Percentiles rank a stretch among this genome's conserved stretches.
Evolutionary conservation across 805 yeast species (phyloP).

Genomic region (Barnettozyma populi): DNA sequence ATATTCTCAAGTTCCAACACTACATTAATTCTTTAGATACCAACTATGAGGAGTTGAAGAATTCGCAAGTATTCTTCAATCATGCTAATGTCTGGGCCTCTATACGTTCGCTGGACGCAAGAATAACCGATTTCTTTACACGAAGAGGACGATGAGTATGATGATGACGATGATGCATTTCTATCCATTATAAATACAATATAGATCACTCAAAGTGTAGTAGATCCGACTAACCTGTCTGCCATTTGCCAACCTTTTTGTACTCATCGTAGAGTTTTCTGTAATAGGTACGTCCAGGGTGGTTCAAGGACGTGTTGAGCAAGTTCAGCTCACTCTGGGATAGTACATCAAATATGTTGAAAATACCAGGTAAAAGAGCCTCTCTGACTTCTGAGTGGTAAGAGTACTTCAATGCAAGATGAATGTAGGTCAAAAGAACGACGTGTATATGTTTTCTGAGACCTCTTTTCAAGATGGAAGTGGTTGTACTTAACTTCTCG

Average conservation of each 20-base stretch:
- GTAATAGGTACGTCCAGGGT: conserved; percentile 62
- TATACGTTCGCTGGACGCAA: conserved; percentile 9
- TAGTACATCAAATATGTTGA: conserved; percentile 60
- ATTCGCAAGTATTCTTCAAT: conserved; percentile 14
- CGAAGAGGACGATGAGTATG: not conserved
- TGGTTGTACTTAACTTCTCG: conserved; percentile 44
- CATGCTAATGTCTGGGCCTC: conserved; percentile 13
- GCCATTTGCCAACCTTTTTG: conserved; percentile 76
- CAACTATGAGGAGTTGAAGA: conserved; percentile 6
- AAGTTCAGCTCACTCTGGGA: conserved; percentile 60
- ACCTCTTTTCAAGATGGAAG: conserved; percentile 49
- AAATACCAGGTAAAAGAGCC: conserved; percentile 50
- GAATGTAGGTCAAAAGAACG: conserved; percentile 53
- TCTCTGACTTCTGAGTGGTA: conserved; percentile 43
- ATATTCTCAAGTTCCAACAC: conserved; percentile 60
- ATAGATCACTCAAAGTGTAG: too few species aligned
- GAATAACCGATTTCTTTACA: conserved; percentile 4
- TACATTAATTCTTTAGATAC: conserved; percentile 16
- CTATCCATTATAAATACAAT: not conserved
- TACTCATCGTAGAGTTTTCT: conserved; percentile 66
- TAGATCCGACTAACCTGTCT: conserved; percentile 10
- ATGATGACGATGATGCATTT: not conserved
- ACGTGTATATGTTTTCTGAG: conserved; percentile 61
- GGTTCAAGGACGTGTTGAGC: conserved; percentile 61
- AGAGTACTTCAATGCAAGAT: conserved; percentile 43